These are phyloP conservation scores for Paxillus rubicundulus DNA, from an alignment of 768 basidiomycete genomes.

Conservation along the genomic window DNA sequence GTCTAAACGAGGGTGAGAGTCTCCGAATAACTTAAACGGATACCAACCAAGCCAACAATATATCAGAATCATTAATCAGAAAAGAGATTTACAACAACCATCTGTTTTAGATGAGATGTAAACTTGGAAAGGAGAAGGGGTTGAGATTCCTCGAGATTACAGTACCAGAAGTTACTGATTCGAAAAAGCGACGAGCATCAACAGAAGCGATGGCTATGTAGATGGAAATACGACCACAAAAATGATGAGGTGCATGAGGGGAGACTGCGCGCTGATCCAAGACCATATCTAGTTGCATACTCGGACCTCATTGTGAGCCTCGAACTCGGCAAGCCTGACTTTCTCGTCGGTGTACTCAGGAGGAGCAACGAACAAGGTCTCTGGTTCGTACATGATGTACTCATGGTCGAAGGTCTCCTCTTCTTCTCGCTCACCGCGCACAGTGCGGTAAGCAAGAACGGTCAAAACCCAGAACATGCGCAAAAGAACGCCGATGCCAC, in stretches of 20 bases:
- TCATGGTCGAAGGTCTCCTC: conserved; percentile 42
- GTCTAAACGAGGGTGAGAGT: conserved; percentile 21
- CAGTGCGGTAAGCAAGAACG: conserved; percentile 57
- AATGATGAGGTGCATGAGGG: background rate
- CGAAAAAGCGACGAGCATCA: too few species aligned
- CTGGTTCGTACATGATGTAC: conserved; percentile 45
- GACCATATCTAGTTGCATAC: conserved; percentile 15
- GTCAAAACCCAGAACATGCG: conserved; percentile 77
- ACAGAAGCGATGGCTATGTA: background rate
- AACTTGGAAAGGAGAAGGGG: conserved; percentile 3
- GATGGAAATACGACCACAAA: background rate
- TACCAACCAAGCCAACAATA: conserved; percentile 2
- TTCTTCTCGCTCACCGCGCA: conserved; percentile 45
- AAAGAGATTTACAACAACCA: conserved; percentile 2
- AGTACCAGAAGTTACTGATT: too few species aligned
- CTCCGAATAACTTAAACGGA: conserved; percentile 1
- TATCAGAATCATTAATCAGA: conserved; percentile 5
- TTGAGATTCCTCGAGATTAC: background rate
- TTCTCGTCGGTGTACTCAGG: conserved; percentile 64
- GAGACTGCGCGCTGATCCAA: background rate
- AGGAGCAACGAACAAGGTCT: conserved; percentile 48
- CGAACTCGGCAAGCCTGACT: conserved; percentile 22
- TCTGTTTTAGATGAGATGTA: conserved; percentile 1
- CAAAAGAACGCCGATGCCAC: conserved; percentile 77
- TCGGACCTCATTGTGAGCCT: conserved; percentile 9